phyloP scores from a whole-genome alignment of 805 yeast species.

The Priceomyces haplophilus region DNA sequence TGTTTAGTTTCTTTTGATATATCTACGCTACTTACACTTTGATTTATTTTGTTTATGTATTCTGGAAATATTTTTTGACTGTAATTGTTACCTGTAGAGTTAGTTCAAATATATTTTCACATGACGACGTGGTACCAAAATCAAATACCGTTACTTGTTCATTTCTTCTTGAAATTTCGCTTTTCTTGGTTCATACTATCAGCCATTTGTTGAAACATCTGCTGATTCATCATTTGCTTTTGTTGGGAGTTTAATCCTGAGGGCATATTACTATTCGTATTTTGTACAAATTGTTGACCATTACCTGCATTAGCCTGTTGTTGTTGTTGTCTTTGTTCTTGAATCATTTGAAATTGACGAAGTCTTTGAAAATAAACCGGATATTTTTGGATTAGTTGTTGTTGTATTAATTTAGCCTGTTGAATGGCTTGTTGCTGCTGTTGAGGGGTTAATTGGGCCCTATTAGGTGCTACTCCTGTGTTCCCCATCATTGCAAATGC shows the following conservation, averaged over 20 bases:
- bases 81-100: no score
- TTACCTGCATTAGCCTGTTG: conserved; percentile 5
- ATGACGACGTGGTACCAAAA: no score
- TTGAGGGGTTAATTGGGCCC: conserved; percentile 38
- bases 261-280: conserved; percentile 5
- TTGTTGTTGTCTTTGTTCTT: conserved; percentile 19
- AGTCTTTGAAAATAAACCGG: conserved; percentile 37
- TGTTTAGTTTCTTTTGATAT: neutral
- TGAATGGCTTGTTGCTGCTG: conserved; percentile 45
- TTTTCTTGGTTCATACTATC: conserved; percentile 7
- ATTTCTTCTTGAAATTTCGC: conserved; percentile 4
- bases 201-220: conserved; percentile 16
- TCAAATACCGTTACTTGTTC: neutral
- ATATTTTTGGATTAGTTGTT: conserved; percentile 34
- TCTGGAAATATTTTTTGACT: neutral
- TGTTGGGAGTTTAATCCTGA: conserved; percentile 10
- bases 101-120: no score
- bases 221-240: conserved; percentile 18
- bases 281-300: conserved; percentile 1
- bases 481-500: conserved; percentile 42
- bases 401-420: conserved; percentile 39
- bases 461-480: conserved; percentile 42
- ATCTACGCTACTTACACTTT: neutral
- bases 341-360: conserved; percentile 34
- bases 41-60: neutral